These are phyloP conservation scores for Penicillium soppii DNA, from an alignment of 495 filamentous ascomycete genomes.

Conservation along the genomic window DNA sequence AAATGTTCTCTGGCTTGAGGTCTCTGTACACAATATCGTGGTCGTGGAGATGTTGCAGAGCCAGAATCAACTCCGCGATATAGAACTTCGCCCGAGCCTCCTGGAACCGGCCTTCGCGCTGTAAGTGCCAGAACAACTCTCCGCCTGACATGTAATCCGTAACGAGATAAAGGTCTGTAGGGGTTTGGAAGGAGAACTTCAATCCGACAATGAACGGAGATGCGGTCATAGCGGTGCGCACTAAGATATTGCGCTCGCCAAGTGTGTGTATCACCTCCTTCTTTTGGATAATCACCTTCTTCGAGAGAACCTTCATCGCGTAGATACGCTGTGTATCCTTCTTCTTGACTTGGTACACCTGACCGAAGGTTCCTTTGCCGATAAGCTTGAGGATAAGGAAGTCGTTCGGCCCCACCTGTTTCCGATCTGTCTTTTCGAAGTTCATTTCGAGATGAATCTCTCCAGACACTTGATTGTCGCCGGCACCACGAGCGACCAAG, in stretches of 20 bases:
- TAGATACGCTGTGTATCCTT: slow-evolving; percentile 95
- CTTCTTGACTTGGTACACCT: slow-evolving; percentile 99
- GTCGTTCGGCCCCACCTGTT: slow-evolving; percentile 93
- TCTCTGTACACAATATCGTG: slow-evolving; percentile 98
- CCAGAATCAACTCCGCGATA: slow-evolving; percentile 94
- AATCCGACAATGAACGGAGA: slow-evolving; percentile 97
- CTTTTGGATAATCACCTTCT: slow-evolving; percentile 99
- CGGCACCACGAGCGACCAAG: slow-evolving; percentile 63
- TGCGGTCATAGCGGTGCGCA: slow-evolving; percentile 91
- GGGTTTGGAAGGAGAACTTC: slow-evolving; percentile 98
- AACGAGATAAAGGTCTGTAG: slow-evolving; percentile 93
- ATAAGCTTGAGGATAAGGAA: slow-evolving; percentile 96
- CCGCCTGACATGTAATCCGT: slow-evolving; percentile 99
- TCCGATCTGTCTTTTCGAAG: slow-evolving; percentile 88
- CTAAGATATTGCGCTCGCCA: slow-evolving; percentile 94
- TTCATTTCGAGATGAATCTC: slow-evolving; percentile 84
- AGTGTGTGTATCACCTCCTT: slow-evolving; percentile 98
- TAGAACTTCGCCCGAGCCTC: slow-evolving; percentile 97
- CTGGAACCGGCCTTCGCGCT: slow-evolving; percentile 94
- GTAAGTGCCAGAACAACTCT: slow-evolving; percentile 97
- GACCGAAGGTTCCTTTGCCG: slow-evolving; percentile 98
- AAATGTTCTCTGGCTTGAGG: slow-evolving; percentile 82
- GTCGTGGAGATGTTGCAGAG: slow-evolving; percentile 91
- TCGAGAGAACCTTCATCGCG: slow-evolving; percentile 98
- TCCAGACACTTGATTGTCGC: slow-evolving; percentile 74